Evolutionary conservation across 164 flowering plant genomes (phyloP).

Genomic region (Annona cherimola): DNA sequence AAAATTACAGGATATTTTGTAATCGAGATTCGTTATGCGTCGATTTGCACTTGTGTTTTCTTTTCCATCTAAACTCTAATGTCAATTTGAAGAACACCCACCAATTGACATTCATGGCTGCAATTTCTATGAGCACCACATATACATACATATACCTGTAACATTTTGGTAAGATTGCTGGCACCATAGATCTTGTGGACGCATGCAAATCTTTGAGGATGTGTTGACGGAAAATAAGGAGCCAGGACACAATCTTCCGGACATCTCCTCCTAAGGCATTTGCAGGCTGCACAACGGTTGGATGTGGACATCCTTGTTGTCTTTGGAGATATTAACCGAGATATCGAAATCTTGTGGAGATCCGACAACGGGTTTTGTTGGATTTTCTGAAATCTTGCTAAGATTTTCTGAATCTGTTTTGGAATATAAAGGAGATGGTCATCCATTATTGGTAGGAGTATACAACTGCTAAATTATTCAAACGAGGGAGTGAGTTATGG

Average conservation of each 20-base stretch:
- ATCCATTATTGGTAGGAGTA: slow-evolving; percentile 5
- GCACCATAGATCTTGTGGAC: slow-evolving; percentile 34
- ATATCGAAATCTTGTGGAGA: slow-evolving; percentile 9
- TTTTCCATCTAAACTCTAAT: no score
- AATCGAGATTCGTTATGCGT: no score
- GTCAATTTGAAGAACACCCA: no score
- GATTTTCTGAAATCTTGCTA: neutral
- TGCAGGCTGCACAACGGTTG: slow-evolving; percentile 32
- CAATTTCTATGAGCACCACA: neutral
- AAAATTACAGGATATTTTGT: no score
- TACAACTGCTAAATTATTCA: slow-evolving; percentile 20
- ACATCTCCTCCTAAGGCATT: slow-evolving; percentile 24
- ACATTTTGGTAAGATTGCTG: slow-evolving; percentile 25
- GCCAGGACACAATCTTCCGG: slow-evolving; percentile 25
- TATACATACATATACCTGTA: slow-evolving; percentile 14
- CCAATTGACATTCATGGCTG: neutral
- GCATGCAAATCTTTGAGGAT: slow-evolving; percentile 26
- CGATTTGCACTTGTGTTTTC: no score
- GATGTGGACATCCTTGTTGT: slow-evolving; percentile 15
- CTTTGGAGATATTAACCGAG: slow-evolving; percentile 3
- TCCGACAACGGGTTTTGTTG: neutral
- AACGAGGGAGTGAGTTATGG: slow-evolving; percentile 5
- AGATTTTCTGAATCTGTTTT: neutral
- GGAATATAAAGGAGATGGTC: neutral
- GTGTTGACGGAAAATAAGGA: slow-evolving; percentile 26